Evolutionary conservation across 2,329 filamentous ascomycete species (phyloP).

Genomic region (Penicillium hordei): DNA sequence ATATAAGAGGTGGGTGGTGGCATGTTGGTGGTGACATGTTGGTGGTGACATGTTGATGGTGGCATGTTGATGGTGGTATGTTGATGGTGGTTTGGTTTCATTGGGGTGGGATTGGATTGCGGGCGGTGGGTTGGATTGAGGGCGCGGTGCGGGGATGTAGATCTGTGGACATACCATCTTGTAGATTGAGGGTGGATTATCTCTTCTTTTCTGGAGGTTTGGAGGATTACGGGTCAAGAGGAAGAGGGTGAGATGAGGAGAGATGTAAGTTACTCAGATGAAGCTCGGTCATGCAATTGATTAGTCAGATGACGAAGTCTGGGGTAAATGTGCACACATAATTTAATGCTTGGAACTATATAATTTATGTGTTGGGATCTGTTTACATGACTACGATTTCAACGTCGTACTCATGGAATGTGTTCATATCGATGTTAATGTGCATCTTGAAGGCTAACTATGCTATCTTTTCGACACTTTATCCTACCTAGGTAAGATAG

Average conservation of each 20-base stretch:
- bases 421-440: not conserved
- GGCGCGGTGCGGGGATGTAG: not conserved
- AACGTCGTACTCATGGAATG: not conserved
- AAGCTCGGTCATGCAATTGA: slow-evolving; percentile 6
- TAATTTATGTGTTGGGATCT: not conserved
- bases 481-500: not conserved
- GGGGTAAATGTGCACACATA: slow-evolving; percentile 8
- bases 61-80: not conserved
- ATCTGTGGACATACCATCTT: slow-evolving; percentile 23
- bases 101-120: not conserved
- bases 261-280: not conserved
- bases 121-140: not conserved
- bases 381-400: not conserved
- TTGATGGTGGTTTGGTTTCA: slow-evolving; percentile 1
- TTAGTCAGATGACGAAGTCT: slow-evolving; percentile 11
- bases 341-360: not conserved
- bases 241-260: not conserved
- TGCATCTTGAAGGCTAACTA: not conserved
- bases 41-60: not conserved
- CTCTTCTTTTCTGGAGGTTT: not conserved
- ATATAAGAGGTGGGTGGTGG: not conserved
- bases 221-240: not conserved
- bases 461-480: not conserved
- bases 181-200: not conserved
- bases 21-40: slow-evolving; percentile 2